Base-by-base conservation (phyloP, 192 early-diverging fungal species). In the Polychytrium aggregatum region DNA sequence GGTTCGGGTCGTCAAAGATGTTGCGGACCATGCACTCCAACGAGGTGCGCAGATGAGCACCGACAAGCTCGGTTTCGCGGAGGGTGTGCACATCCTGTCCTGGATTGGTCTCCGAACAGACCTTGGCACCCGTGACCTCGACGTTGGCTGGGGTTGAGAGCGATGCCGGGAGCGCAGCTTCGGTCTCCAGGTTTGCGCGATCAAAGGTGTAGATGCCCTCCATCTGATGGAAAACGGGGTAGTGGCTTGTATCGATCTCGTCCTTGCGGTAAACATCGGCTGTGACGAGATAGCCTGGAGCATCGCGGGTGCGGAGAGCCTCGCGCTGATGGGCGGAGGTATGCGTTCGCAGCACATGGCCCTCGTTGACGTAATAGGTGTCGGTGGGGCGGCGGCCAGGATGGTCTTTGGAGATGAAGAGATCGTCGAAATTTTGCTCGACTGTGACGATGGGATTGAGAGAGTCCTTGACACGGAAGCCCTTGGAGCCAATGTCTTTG, bases 151-250 rank as follows among this genome's bases (percentile, higher is more conserved):
- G 11, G 6, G 31, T 11, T 4, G 6, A 8, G 31, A 4, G n/a
- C 21, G 20, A 43, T 39, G 20, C 41, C 40, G 1, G 51, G 22
- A 48, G 14, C 5, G 29, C 25, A 14, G 30, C 55, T 49, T 62
- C 45, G n/a, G 9, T 45, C 35, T 46, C 44, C 20, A 70, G 33
- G 6, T 50, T 41, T 16, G 54, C 37, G 24, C 67, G 53, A 18
- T 74, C 62, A 59, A 86, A 86, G 24, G 78, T 61, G 34, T 83
- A 79, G 27, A 92, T 82, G 6, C 90, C 95, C 53, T 98, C 95
- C 83, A 98, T 94, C 61, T 98, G 95, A 54, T 98, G 95, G 61
- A 98, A 98, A 3, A 89, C 88, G 0, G 95, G 95, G 61, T 96
- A 98, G 56, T 98, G 95, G 46, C 76, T 84, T 4, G 82, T 71